A percentile compares a stretch with the other conserved stretches of the same genome.
Evolutionary conservation across 164 flowering plant genomes (phyloP).

Genomic region (Chloranthus sessilifolius): DNA sequence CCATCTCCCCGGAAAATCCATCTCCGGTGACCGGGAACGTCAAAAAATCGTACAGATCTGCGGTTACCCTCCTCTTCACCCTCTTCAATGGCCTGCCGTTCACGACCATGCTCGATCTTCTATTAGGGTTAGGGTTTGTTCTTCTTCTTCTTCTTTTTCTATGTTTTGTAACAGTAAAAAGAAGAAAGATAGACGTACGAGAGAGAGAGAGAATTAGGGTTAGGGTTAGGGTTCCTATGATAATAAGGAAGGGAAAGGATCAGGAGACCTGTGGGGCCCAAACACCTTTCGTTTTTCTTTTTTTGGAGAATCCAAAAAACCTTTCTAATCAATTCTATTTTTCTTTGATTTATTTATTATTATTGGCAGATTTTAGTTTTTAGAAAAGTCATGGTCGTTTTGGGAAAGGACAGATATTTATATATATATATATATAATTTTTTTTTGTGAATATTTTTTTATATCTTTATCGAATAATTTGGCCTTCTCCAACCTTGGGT

Average conservation of each 20-base stretch:
- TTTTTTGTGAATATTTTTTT: too few species aligned
- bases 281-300: too few species aligned
- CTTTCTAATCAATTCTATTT: too few species aligned
- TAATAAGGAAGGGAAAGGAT: background rate
- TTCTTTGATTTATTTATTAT: too few species aligned
- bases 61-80: constrained; percentile 67
- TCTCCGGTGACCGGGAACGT: constrained; percentile 38
- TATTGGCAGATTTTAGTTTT: too few species aligned
- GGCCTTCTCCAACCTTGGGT: too few species aligned
- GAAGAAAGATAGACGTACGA: background rate
- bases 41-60: constrained; percentile 58
- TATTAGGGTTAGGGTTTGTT: background rate
- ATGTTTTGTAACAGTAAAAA: background rate
- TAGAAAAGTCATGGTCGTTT: too few species aligned
- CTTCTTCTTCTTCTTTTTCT: background rate
- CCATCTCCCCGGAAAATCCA: constrained; percentile 12
- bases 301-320: too few species aligned
- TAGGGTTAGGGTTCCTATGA: background rate
- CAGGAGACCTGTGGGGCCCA: too few species aligned
- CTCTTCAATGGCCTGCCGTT: constrained; percentile 59
- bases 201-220: background rate
- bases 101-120: constrained; percentile 57
- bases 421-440: too few species aligned
- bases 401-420: too few species aligned
- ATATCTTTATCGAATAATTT: too few species aligned